These are phyloP conservation scores for Eremothecium gossypii DNA, from an alignment of 1,139 yeast genomes.

Conservation along the genomic window DNA sequence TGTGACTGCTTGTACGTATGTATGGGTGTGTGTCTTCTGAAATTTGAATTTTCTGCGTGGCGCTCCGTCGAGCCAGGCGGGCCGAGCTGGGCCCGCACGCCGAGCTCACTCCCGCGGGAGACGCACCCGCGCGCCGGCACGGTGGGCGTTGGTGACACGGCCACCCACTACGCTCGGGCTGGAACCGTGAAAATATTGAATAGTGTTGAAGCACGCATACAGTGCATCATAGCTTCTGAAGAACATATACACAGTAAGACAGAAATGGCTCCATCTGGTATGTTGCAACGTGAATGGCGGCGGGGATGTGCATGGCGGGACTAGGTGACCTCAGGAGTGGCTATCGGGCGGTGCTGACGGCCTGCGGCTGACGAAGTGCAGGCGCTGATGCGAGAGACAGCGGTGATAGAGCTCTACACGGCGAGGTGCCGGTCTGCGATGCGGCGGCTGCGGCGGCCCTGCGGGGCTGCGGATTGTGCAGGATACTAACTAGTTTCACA, in stretches of 20 bases:
- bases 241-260: conserved; percentile 4
- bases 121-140: background rate
- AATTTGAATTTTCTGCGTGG: too few relatives aligned
- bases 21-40: too few relatives aligned
- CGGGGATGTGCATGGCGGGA: background rate
- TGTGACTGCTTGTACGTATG: too few relatives aligned
- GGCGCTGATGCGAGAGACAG: too few relatives aligned
- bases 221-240: too few relatives aligned
- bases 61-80: too few relatives aligned
- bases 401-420: too few relatives aligned
- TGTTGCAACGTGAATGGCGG: conserved; percentile 19
- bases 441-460: background rate
- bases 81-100: too few relatives aligned
- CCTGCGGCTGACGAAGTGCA: too few relatives aligned
- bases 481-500: conserved; percentile 9
- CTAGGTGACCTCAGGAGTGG: background rate
- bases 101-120: background rate
- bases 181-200: conserved; percentile 1
- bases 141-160: background rate
- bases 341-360: background rate
- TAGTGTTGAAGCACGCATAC: background rate
- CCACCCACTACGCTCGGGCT: background rate
- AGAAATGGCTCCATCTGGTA: conserved; percentile 49
- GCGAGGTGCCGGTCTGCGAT: background rate
- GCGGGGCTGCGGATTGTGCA: background rate